These are phyloP conservation scores for Nemania sp. DNA, from an alignment of 2,329 filamentous ascomycete species.

Conservation along the genomic window DNA sequence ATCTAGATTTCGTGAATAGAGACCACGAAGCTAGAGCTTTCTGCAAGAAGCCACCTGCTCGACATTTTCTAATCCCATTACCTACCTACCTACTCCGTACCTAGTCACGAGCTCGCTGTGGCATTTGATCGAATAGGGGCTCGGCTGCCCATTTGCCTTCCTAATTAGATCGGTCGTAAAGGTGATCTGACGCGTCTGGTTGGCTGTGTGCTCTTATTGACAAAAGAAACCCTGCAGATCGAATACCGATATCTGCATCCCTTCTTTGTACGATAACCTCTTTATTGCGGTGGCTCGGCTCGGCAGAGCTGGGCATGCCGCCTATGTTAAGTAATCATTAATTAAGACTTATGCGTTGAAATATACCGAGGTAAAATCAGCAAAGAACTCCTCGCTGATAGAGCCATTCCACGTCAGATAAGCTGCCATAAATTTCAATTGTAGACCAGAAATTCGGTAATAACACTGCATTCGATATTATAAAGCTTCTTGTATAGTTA, in stretches of 20 bases:
- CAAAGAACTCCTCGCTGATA: no score
- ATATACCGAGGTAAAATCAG: no score
- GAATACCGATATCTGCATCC: neutral
- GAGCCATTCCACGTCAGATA: no score
- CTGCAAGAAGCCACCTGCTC: neutral
- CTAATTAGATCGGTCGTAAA: conserved; percentile 10
- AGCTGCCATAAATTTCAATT: no score
- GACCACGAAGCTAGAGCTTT: neutral
- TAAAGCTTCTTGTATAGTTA: no score
- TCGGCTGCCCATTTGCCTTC: conserved; percentile 7
- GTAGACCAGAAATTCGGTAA: no score
- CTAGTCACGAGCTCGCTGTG: neutral
- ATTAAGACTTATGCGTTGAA: no score
- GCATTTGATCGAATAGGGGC: conserved; percentile 8
- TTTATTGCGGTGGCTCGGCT: neutral
- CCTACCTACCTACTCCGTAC: neutral
- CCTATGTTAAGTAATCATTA: no score
- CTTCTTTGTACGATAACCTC: neutral
- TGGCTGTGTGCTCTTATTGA: conserved; percentile 4
- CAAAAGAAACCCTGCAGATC: neutral
- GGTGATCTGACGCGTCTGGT: conserved; percentile 7
- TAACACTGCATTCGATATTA: no score
- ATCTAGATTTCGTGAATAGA: neutral
- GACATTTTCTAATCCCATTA: neutral
- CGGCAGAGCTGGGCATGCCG: no score